A percentile compares a stretch with the other conserved stretches of the same genome.
Conservation (phyloP, 1,284 basidiomycete species). For the Farysia itapuensis region DNA sequence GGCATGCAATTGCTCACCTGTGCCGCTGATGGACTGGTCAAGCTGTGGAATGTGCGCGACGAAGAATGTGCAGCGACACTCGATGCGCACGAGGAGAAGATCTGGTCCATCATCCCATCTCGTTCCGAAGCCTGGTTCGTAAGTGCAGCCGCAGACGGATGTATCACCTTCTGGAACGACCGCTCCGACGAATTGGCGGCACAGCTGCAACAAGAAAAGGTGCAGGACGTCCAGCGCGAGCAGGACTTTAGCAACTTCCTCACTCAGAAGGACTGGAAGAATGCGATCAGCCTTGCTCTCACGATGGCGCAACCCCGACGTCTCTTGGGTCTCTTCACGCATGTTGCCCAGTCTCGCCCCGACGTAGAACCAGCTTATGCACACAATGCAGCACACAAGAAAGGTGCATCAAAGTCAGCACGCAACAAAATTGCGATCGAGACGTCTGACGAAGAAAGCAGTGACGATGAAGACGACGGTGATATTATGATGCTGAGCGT, state of each 20-base stretch:
- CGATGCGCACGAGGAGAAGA: conserved; percentile 90
- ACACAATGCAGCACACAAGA: background rate
- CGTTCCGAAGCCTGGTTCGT: conserved; percentile 77
- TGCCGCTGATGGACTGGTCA: conserved; percentile 90
- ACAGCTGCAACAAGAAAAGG: conserved; percentile 70
- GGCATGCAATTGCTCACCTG: conserved; percentile 86
- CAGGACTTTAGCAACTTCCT: conserved; percentile 94
- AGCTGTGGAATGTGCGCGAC: conserved; percentile 87
- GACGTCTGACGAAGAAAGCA: background rate
- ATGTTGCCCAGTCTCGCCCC: conserved; percentile 30
- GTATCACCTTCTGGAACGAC: conserved; percentile 92
- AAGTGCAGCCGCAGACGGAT: conserved; percentile 90
- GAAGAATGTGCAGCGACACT: conserved; percentile 81
- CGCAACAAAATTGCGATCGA: background rate
- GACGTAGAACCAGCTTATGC: conserved; percentile 1
- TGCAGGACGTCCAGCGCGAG: conserved; percentile 65
- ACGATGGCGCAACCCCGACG: conserved; percentile 90
- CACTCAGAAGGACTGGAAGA: conserved; percentile 81
- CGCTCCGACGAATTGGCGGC: conserved; percentile 67
- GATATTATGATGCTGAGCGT: background rate
- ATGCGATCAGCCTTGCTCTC: conserved; percentile 85
- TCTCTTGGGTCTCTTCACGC: conserved; percentile 75
- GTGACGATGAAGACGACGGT: conserved; percentile 1
- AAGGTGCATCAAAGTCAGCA: background rate
- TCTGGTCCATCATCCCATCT: conserved; percentile 86